Conservation (phyloP, 1,284 basidiomycete genomes). For the Pascua sp. region DNA sequence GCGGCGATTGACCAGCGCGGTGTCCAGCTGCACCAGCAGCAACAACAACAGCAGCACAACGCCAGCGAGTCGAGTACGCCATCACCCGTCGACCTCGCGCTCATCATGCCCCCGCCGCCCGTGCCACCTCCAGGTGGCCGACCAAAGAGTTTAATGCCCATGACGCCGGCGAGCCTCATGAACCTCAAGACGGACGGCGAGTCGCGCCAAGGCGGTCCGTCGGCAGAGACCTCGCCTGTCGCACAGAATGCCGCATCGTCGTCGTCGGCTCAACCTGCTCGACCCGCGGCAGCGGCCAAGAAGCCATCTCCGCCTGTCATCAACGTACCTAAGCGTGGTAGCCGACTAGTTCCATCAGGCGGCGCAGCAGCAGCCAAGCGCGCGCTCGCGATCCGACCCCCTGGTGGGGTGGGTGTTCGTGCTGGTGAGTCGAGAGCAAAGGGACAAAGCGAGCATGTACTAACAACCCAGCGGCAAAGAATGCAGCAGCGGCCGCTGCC, state of each 20-base stretch:
- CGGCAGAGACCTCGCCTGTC: not conserved
- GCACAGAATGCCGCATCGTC: not conserved
- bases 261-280: not conserved
- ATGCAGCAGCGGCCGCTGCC: slow-evolving; percentile 27
- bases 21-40: slow-evolving; percentile 19
- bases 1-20: slow-evolving; percentile 38
- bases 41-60: slow-evolving; percentile 14
- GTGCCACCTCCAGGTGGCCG: slow-evolving; percentile 25
- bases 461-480: slow-evolving; percentile 30
- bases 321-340: slow-evolving; percentile 14
- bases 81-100: slow-evolving; percentile 70
- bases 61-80: slow-evolving; percentile 54
- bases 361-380: slow-evolving; percentile 29
- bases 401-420: slow-evolving; percentile 32
- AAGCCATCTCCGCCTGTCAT: slow-evolving; percentile 8
- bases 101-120: slow-evolving; percentile 60
- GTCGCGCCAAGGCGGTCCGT: not conserved
- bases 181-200: slow-evolving; percentile 55
- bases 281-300: slow-evolving; percentile 8
- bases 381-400: slow-evolving; percentile 35
- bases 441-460: not conserved
- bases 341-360: slow-evolving; percentile 14
- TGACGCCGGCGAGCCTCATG: slow-evolving; percentile 83
- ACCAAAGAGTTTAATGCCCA: slow-evolving; percentile 60
- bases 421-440: not conserved